phyloP scores from a whole-genome alignment of 73 alveolate species.

The Tetrahymena thermophila region DNA sequence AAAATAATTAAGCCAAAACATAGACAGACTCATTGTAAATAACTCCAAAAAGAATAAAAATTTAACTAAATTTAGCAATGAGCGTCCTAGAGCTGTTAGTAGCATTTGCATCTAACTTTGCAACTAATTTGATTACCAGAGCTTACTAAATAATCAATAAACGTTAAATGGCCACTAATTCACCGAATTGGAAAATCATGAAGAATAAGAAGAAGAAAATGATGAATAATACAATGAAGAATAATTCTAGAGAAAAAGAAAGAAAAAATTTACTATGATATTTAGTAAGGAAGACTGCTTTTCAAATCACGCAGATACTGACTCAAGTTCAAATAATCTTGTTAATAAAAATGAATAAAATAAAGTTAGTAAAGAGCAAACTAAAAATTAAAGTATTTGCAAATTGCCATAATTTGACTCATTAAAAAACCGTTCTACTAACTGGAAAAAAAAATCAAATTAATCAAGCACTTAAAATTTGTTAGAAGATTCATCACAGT shows the following conservation, averaged over 20 bases:
- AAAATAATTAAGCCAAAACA: neutral
- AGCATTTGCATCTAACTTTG: neutral
- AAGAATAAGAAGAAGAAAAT: neutral
- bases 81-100: neutral
- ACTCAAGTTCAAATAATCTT: neutral
- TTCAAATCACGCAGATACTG: neutral
- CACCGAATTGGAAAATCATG: neutral
- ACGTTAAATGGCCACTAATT: neutral
- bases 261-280: neutral
- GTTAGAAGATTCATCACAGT: neutral
- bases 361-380: neutral
- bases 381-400: neutral
- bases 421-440: neutral
- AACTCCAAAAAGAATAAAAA: neutral
- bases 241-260: neutral
- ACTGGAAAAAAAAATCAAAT: neutral
- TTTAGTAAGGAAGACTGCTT: neutral
- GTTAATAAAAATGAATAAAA: neutral
- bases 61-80: neutral
- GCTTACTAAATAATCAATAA: neutral
- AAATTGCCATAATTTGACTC: neutral
- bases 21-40: neutral
- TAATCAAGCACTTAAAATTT: neutral
- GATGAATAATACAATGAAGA: neutral
- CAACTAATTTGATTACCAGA: neutral